Conservation (phyloP, 192 early-diverging fungal genomes). For the Pecoramyces ruminantium region DNA sequence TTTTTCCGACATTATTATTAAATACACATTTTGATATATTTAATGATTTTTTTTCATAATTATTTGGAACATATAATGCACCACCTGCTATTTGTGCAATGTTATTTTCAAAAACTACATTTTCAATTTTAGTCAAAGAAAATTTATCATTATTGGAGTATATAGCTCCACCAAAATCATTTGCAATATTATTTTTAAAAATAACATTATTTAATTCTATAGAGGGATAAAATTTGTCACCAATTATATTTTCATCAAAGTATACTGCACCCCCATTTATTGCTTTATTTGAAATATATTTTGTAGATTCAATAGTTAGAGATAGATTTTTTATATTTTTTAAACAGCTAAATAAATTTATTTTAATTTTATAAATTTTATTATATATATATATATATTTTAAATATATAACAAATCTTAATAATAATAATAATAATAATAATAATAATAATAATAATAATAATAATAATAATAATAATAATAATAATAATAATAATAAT, state of each 20-base stretch:
- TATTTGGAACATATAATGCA: not conserved
- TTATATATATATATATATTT: too few relatives aligned
- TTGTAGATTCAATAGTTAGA: not conserved
- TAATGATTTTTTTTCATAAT: not conserved
- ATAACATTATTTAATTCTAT: not conserved
- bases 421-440: too few relatives aligned
- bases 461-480: too few relatives aligned
- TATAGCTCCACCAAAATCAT: not conserved
- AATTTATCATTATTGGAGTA: not conserved
- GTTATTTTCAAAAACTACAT: not conserved
- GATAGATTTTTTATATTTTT: not conserved
- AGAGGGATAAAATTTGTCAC: not conserved
- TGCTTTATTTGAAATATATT: not conserved
- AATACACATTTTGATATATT: not conserved
- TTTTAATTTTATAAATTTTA: too few relatives aligned
- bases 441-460: too few relatives aligned
- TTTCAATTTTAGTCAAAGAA: not conserved
- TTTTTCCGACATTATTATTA: not conserved
- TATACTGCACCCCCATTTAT: not conserved
- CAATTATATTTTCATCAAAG: not conserved
- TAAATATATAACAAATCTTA: too few relatives aligned
- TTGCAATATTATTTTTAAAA: not conserved
- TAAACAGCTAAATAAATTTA: not conserved
- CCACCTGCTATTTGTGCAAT: not conserved
- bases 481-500: too few relatives aligned